These are phyloP conservation scores for Tremella yokohamensis DNA, from an alignment of 768 basidiomycete species.

Conservation along the genomic window DNA sequence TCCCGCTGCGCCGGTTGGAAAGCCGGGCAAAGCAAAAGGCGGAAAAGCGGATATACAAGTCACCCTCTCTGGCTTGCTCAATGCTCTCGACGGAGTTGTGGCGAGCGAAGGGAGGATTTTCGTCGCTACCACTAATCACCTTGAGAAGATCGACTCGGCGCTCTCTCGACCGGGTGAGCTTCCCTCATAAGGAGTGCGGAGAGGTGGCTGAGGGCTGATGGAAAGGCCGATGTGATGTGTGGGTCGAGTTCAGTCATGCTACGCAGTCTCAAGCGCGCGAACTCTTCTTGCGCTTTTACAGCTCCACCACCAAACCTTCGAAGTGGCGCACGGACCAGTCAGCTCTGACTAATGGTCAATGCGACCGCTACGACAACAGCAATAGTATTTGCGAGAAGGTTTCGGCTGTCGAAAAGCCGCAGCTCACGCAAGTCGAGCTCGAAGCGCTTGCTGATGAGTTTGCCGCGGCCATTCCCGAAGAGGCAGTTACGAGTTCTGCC, in stretches of 20 bases:
- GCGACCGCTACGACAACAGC: too few relatives aligned
- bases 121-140: constrained; percentile 28
- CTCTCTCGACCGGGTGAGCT: constrained; percentile 24
- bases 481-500: constrained; percentile 83
- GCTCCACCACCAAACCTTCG: neutral
- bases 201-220: neutral
- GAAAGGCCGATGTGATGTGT: constrained; percentile 66
- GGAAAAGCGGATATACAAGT: constrained; percentile 3
- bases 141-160: constrained; percentile 23
- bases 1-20: too few relatives aligned
- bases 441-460: constrained; percentile 60
- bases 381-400: too few relatives aligned
- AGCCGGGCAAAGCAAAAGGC: neutral
- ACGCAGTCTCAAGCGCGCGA: constrained; percentile 59
- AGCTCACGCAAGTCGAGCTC: constrained; percentile 1
- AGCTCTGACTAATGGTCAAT: too few relatives aligned
- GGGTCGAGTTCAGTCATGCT: constrained; percentile 80
- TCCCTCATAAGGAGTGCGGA: neutral
- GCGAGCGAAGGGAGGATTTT: constrained; percentile 22
- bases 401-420: too few relatives aligned
- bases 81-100: constrained; percentile 31
- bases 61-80: constrained; percentile 30
- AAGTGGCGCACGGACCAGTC: too few relatives aligned
- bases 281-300: constrained; percentile 40
- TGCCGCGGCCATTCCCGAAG: constrained; percentile 64